phyloP scores from a whole-genome alignment of 495 filamentous ascomycete species.

The Penicillium riverlandense region DNA sequence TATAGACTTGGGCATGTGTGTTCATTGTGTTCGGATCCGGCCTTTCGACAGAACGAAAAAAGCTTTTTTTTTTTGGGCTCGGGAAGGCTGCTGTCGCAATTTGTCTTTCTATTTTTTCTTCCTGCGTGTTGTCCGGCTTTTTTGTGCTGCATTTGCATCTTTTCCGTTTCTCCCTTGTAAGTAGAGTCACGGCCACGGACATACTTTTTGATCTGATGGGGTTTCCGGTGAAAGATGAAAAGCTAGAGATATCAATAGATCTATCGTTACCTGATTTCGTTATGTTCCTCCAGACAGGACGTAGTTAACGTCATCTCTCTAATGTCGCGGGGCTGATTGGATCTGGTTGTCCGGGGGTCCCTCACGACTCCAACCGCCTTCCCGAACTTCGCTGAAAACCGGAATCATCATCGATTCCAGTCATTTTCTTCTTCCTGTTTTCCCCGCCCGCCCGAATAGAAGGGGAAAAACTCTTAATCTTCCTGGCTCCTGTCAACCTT shows the following conservation, averaged over 20 bases:
- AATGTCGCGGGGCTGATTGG: no score
- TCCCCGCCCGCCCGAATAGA: no score
- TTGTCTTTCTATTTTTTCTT: conserved; percentile 6
- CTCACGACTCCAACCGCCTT: no score
- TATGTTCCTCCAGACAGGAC: no score
- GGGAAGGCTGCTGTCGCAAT: conserved; percentile 25
- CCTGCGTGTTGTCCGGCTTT: conserved; percentile 2
- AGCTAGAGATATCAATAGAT: no score
- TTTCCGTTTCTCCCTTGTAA: conserved; percentile 11
- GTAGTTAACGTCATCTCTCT: no score
- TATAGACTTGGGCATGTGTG: conserved; percentile 43
- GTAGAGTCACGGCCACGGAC: conserved; percentile 19
- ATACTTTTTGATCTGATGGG: conserved; percentile 16
- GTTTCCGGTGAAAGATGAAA: conserved; percentile 2
- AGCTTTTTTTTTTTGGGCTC: conserved; percentile 14
- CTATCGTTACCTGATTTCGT: no score
- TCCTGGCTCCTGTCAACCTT: neutral
- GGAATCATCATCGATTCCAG: no score
- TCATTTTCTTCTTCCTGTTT: no score
- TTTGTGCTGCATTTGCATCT: conserved; percentile 10
- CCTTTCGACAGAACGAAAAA: conserved; percentile 11
- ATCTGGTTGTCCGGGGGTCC: no score
- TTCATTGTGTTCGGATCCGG: conserved; percentile 18
- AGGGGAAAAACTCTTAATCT: no score
- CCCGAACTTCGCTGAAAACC: no score